Base-by-base conservation (phyloP, 1,139 yeast species). In the Arxiozyma bovina region DNA sequence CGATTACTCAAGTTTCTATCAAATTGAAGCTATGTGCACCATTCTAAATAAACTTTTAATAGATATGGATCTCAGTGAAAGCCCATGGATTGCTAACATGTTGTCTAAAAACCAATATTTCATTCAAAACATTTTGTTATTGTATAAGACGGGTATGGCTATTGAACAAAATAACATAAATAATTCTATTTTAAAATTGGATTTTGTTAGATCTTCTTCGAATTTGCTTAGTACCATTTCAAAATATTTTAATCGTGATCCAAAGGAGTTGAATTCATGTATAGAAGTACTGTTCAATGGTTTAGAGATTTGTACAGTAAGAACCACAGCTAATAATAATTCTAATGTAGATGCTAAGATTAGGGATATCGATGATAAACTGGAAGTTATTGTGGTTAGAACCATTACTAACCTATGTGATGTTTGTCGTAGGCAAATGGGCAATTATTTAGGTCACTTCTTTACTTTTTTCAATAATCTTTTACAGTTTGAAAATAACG, bases 21-120 rank as follows among this genome's bases (percentile, higher is more conserved):
- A 82, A 55, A 71, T 86, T 5, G 97, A 91, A 67, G 80, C 89
- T 0, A 82, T 89, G 23, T 67, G 89, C 46, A 87, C 76, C 64
- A 72, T 89, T 25, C 65, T 89, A 17, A 81, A 75, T 61, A 79
- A 81, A 49, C 54, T 70, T 15, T 62, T 77, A 6, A 63, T 71
- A 1, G 78, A 79, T 75, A 67, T 66, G 61, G 59, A 57, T 15
- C 57, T 67, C 57, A 75, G 78, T 15, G 66, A 55, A 38, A 70
- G 61, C 55, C 68, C 57, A 73, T 77, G 53, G 83, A 78, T 66
- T 69, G 80, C 58, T 30, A 68, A 66, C 38, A 62, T 67, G 22
- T 60, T 70, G 12, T 61, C 64, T 4, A 60, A 62, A 12, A 61
- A 67, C 38, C 50, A 57, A 9, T 54, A 47, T 11, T 63, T 69